phyloP scores from a whole-genome alignment of 2,329 filamentous ascomycete species.

The Phoma sp. region DNA sequence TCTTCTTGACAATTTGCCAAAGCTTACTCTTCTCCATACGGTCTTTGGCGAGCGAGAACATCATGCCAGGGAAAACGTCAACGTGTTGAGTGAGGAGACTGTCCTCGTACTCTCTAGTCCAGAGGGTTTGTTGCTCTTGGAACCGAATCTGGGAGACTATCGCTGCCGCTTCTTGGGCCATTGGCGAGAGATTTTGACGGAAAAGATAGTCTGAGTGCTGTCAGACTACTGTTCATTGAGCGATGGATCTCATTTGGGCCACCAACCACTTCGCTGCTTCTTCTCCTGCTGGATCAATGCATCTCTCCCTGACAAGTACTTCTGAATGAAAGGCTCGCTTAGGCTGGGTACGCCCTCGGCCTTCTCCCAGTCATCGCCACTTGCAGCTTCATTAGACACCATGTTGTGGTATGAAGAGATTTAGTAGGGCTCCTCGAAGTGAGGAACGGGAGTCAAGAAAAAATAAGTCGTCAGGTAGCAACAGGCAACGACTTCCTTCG shows the following conservation, averaged over 20 bases:
- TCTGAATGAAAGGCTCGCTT: constrained; percentile 78
- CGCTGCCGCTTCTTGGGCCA: constrained; percentile 76
- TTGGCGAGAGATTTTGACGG: constrained; percentile 75
- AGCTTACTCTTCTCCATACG: constrained; percentile 83
- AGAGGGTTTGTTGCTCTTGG: constrained; percentile 76
- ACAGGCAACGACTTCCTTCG: constrained; percentile 11
- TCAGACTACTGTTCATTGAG: constrained; percentile 29
- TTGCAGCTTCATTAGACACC: constrained; percentile 26
- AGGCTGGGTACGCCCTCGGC: constrained; percentile 51
- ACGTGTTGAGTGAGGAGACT: constrained; percentile 68
- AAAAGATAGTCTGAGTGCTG: constrained; percentile 68
- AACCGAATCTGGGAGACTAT: constrained; percentile 82
- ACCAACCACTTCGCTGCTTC: constrained; percentile 77
- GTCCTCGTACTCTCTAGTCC: constrained; percentile 77
- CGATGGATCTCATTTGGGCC: not conserved
- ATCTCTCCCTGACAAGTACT: constrained; percentile 78
- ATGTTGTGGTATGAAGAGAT: constrained; percentile 19
- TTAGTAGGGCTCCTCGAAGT: not conserved
- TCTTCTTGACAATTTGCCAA: constrained; percentile 81
- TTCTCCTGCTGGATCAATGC: constrained; percentile 82
- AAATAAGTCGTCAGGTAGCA: constrained; percentile 1
- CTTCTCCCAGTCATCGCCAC: constrained; percentile 49
- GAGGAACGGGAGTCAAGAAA: not conserved
- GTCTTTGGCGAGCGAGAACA: constrained; percentile 87
- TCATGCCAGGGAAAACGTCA: constrained; percentile 85